Evolutionary conservation across 139 green algal genomes (phyloP).

Genomic region (Gonium pectorale): DNA sequence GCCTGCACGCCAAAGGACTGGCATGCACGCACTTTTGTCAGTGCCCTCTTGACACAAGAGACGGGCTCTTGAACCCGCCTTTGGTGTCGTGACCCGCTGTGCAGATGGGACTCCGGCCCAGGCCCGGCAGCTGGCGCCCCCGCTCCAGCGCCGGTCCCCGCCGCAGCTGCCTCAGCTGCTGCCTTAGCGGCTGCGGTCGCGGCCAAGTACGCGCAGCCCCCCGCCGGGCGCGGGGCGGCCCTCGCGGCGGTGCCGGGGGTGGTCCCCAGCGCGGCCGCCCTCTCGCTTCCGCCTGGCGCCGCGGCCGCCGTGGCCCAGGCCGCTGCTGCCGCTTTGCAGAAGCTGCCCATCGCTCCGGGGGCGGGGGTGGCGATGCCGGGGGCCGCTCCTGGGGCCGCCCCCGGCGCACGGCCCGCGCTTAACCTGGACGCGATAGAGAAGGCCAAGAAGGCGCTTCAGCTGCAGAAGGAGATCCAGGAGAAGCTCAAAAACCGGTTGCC

Average conservation of each 20-base stretch:
- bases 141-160: neutral
- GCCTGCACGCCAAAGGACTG: too few species aligned
- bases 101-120: constrained; percentile 22
- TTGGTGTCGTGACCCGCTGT: too few species aligned
- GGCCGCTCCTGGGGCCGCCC: neutral
- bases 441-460: constrained; percentile 66
- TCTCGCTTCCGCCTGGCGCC: neutral
- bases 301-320: constrained; percentile 25
- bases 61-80: too few species aligned
- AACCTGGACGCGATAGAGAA: constrained; percentile 59
- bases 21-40: too few species aligned
- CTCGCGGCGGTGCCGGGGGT: neutral
- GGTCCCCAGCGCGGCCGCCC: neutral
- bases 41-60: too few species aligned
- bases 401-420: neutral
- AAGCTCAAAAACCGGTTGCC: constrained; percentile 64
- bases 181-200: constrained; percentile 11
- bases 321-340: constrained; percentile 10
- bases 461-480: constrained; percentile 68
- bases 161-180: neutral
- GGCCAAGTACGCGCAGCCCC: constrained; percentile 26
- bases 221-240: neutral
- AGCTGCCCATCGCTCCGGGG: neutral
- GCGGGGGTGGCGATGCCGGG: neutral
- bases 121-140: neutral